Evolutionary conservation across 495 filamentous ascomycete genomes (phyloP).

Genomic region (Hyaloscypha variabilis): DNA sequence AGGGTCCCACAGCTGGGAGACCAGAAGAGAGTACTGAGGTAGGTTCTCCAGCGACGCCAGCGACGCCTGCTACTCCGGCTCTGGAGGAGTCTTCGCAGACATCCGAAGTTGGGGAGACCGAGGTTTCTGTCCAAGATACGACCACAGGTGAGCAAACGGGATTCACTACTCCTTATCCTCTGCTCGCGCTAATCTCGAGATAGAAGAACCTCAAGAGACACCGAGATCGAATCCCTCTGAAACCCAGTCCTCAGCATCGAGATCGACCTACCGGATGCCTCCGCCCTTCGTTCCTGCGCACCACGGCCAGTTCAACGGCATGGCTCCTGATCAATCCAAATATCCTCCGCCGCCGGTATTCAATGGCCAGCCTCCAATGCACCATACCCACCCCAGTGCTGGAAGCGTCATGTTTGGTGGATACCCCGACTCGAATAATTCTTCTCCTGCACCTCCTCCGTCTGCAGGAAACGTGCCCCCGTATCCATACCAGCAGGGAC

Average conservation of each 20-base stretch:
- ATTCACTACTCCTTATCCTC: neutral
- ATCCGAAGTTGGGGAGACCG: slow-evolving; percentile 6
- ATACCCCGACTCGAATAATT: slow-evolving; percentile 47
- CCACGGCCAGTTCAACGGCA: slow-evolving; percentile 30
- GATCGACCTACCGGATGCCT: slow-evolving; percentile 33
- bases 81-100: slow-evolving; percentile 6
- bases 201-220: slow-evolving; percentile 15
- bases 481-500: slow-evolving; percentile 33
- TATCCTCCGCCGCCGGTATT: slow-evolving; percentile 29
- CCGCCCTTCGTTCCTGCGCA: slow-evolving; percentile 37
- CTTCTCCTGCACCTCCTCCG: slow-evolving; percentile 47
- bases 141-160: slow-evolving; percentile 25
- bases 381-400: slow-evolving; percentile 38
- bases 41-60: slow-evolving; percentile 5
- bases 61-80: slow-evolving; percentile 5
- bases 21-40: neutral
- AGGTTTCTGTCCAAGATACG: slow-evolving; percentile 14
- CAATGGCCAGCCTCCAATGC: slow-evolving; percentile 29
- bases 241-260: slow-evolving; percentile 23
- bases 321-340: slow-evolving; percentile 24
- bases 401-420: slow-evolving; percentile 46
- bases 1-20: slow-evolving; percentile 1
- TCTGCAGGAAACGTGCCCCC: slow-evolving; percentile 37
- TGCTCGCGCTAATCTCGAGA: neutral
- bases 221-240: slow-evolving; percentile 26